Evolutionary conservation across 2,329 filamentous ascomycete genomes (phyloP).

Genomic region (Talaromyces sp.): DNA sequence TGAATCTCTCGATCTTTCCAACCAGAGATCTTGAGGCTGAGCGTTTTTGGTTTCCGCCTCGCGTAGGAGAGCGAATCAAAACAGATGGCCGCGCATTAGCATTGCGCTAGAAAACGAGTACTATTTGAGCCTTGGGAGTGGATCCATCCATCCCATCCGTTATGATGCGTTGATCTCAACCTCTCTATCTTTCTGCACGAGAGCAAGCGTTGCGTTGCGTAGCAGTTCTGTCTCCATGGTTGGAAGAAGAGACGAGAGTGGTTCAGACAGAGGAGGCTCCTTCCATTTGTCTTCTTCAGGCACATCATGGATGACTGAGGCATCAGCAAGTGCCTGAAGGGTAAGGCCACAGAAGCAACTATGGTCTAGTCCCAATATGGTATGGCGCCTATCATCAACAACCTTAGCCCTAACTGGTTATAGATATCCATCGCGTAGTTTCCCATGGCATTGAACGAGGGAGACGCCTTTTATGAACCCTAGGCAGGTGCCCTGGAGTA

Average conservation of each 20-base stretch:
- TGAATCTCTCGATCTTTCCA: not conserved
- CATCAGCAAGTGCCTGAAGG: not conserved
- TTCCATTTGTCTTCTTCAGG: not conserved
- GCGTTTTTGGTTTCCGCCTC: not conserved
- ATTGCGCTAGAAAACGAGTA: not conserved
- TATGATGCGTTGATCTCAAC: not conserved
- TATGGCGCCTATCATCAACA: not conserved
- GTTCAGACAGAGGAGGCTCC: not conserved
- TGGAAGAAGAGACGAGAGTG: not conserved
- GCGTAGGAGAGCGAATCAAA: slow-evolving; percentile 10
- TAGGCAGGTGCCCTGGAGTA: too few species aligned
- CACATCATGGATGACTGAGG: not conserved
- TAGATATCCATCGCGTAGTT: too few species aligned
- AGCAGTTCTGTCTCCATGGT: not conserved
- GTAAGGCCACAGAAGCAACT: not conserved
- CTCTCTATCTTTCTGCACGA: not conserved
- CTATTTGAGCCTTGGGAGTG: not conserved
- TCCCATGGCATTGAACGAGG: too few species aligned
- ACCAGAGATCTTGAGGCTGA: not conserved
- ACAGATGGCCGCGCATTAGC: not conserved
- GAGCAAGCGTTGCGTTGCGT: too few species aligned
- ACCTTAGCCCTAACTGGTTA: not conserved
- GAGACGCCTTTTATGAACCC: too few species aligned
- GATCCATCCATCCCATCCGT: too few species aligned
- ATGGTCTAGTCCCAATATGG: not conserved